Base-by-base conservation (phyloP, 257 asterid species). In the Primulina huaijiensis region DNA sequence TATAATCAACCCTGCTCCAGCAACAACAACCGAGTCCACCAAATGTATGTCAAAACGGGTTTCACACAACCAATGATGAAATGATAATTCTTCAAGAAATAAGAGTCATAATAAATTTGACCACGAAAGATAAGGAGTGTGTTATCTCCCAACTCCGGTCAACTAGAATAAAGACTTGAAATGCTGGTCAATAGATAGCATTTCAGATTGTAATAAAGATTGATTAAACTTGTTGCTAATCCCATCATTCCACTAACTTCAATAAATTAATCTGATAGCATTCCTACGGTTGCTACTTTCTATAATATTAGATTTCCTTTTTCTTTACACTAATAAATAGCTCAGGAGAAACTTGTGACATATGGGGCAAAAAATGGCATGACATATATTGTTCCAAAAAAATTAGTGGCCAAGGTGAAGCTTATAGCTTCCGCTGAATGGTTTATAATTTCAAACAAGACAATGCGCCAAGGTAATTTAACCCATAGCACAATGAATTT, bases 1-100 rank as follows among this genome's bases (percentile, higher is more conserved):
- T 70, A 88, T 82, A 19, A 88, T 12, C 76, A 86, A 60, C 68
- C 96, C 97, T 92, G 90, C 55, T 50, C 84, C 77, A 79, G 16
- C 70, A 84, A 20, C 46, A 78, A 43, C 1, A 55, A 12, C 65
- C 46, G 58, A 65, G 64, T 35, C 46, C 57, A 20, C 20, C 23
- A 38, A 64, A 64, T 20, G 20, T 3, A 11, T 21, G 8, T 8
- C 12, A 27, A 61, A 62, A 21, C n/a, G 3, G 64, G 31, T 5
- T 14, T 11, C 20, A 4, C 52, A 17, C 25, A 17, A 23, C 11
- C 50, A 16, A 52, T 25, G 10, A 52, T 1, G 8, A 25, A 40
- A 70, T 17, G 7, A 23, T 1, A 11, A 3, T 7, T 11, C 5
- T 43, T 12, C 17, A 11, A 43, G 17, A 43, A 43, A 11, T 68